Evolutionary conservation across 768 basidiomycete genomes (phyloP).

Genomic region (Coprinellus aureogranulatus): DNA sequence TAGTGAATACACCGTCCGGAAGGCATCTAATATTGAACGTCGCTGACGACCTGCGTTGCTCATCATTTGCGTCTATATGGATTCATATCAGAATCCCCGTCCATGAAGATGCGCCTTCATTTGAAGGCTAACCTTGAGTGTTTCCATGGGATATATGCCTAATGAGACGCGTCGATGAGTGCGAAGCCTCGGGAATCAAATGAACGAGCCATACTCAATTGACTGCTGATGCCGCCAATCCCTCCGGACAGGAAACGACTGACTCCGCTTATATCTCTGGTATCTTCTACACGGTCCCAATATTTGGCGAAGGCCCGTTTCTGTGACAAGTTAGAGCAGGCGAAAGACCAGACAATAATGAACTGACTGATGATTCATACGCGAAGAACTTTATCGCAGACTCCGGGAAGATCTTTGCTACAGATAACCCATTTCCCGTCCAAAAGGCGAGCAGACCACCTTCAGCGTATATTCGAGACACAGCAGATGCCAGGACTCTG

Average conservation of each 20-base stretch:
- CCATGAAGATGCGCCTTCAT: conserved; percentile 7
- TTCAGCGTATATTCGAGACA: conserved; percentile 81
- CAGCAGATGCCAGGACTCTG: conserved; percentile 67
- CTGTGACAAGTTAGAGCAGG: conserved; percentile 35
- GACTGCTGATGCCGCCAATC: conserved; percentile 90
- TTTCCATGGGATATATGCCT: conserved; percentile 98
- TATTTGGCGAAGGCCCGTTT: conserved; percentile 94
- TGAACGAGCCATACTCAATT: conserved; percentile 63
- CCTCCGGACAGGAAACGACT: conserved; percentile 96
- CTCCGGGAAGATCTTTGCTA: conserved; percentile 95
- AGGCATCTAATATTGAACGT: conserved; percentile 59
- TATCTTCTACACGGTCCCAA: conserved; percentile 87
- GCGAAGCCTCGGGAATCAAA: conserved; percentile 8
- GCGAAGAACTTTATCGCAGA: conserved; percentile 98
- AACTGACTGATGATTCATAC: conserved; percentile 87
- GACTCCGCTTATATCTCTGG: conserved; percentile 82
- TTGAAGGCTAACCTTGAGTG: conserved; percentile 65
- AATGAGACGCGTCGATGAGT: conserved; percentile 16
- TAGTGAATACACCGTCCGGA: conserved; percentile 69
- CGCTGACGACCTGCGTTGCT: conserved; percentile 67
- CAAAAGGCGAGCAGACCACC: conserved; percentile 91
- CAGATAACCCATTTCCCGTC: conserved; percentile 95
- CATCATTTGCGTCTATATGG: conserved; percentile 88
- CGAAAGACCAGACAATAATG: conserved; percentile 10
- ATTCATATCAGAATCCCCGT: conserved; percentile 1